Evolutionary conservation across 179 eudicot species (phyloP), one percentile per base, ranked within the genome.

Genomic region (Camellia oleifera): DNA sequence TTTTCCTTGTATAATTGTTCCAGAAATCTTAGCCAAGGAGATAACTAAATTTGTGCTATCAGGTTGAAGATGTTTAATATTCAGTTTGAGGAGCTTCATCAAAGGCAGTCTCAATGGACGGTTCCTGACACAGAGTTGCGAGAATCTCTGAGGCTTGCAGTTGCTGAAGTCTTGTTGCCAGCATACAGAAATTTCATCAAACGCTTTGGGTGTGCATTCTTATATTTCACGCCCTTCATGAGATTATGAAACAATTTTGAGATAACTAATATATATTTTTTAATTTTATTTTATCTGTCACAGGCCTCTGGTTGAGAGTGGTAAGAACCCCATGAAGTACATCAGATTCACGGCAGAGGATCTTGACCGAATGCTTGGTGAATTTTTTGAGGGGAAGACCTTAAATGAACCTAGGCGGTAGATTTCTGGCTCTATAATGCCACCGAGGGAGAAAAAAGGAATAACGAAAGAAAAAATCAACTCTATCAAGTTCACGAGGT

Each of bases 71-170:
- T 82, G 74, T 95, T 95, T 80, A 95, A 95, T 82, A 77, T 83
- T 64, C 93, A 90, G 86, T 95, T 95, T 84, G 98, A 93, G 86
- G 98, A 95, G 90, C 94, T 95, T 87, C 98, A 95, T 84, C 97
- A 91, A 81, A 90, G 92, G 81, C 98, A 95, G 82, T 90, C 95
- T 54, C 98, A 95, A 69, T 95, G 98, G 97, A 95, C 97, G 13
- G 97, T 95, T 70, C 97, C 98, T 23, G 97, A 95, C 82, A 88
- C 94, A 20, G 98, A 95, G 84, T 80, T 95, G 86, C 94, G 98
- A 68, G 97, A 95, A 81, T 95, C 98, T 66, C 82, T 95, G 76
- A 92, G 92, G 84, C 97, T 93, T 80, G 97, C 97, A 52, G 94
- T 95, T 81, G 97, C 98, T 77, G 97, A 95, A 89, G 97, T 93